Base-by-base conservation (phyloP, 2,329 filamentous ascomycete species). In the Eutypella sp. region DNA sequence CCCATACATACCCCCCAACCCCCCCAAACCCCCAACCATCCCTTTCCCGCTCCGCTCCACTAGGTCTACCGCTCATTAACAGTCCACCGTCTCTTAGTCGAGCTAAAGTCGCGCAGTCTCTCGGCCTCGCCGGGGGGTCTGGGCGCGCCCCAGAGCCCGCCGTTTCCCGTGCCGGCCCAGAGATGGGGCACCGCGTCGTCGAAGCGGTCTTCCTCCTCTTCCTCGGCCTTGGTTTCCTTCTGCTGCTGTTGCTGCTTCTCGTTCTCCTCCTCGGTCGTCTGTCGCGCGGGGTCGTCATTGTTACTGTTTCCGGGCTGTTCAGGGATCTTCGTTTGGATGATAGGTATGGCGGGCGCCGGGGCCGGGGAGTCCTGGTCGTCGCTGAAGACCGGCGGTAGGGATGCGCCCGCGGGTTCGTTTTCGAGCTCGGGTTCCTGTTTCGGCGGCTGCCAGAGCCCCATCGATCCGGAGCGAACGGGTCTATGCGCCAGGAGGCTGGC, bases 341-440 rank as follows among this genome's bases (percentile, higher is more conserved):
- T 33, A n/a, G 5, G 5, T 6, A 33, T 27, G 18, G 40, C 41
- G 18, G 42, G 36, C 15, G 29, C 29, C 29, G 5, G 13, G 11
- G 29, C 13, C 29, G 55, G 48, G 2, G n/a, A n/a, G n/a, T 57
- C 48, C 27, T 50, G 52, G 50, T 64, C 67, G 45, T 68, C 65
- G 40, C 72, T 71, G 57, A 81, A 79, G 55, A 79, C 72, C 2
- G 78, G 68, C 5, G 79, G 65, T 55, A 78, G 69, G 41, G 69
- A 51, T 15, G 49, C 24, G 8, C 56, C 57, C 11, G 44, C 48
- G 11, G 58, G 59, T 10, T 59, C 56, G 2, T 58, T 58, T 11
- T 54, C 41, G 24, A 47, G 46, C 5, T 47, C 33, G n/a, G 52
- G 47, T n/a, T 67, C 55, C 43, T 52, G 57, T 18, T 64, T 63